Evolutionary conservation across 345 rosid species (phyloP).

Genomic region (Arabis alpina): DNA sequence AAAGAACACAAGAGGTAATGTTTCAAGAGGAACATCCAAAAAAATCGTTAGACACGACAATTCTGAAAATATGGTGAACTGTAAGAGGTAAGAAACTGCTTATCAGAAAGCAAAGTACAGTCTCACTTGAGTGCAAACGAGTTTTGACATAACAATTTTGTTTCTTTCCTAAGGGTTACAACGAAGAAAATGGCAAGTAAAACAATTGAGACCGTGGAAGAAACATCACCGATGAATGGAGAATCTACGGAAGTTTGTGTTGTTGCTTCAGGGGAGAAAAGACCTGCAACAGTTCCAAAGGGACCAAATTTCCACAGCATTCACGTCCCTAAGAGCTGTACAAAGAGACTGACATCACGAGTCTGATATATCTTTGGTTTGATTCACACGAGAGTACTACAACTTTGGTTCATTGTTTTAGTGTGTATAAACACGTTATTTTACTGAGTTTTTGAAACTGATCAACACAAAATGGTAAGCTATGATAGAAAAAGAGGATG

Average conservation of each 20-base stretch:
- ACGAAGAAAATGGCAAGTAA: no score
- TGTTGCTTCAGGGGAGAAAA: no score
- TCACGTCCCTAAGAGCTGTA: constrained; percentile 77
- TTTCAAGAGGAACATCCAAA: constrained; percentile 44
- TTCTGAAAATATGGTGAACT: constrained; percentile 8
- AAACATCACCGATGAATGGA: no score
- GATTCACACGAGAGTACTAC: constrained; percentile 18
- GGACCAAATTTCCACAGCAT: constrained; percentile 68
- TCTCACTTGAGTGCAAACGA: constrained; percentile 37
- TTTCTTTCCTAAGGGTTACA: not conserved
- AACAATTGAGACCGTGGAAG: no score
- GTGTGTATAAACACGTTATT: no score
- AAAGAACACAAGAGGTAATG: constrained; percentile 32
- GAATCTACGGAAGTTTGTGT: no score
- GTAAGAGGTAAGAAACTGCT: constrained; percentile 36
- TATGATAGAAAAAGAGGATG: no score
- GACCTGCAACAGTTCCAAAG: constrained; percentile 52
- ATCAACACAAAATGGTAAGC: no score
- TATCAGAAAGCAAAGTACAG: constrained; percentile 37
- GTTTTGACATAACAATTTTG: not conserved
- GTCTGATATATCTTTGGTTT: constrained; percentile 3
- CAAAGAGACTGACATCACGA: constrained; percentile 37
- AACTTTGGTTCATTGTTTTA: no score
- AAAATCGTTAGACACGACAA: constrained; percentile 11
- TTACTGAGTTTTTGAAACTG: no score